A percentile compares a stretch with the other conserved stretches of the same genome.
phyloP scores from a whole-genome alignment of 257 asterid genomes.

The Solanum pimpinellifolium region DNA sequence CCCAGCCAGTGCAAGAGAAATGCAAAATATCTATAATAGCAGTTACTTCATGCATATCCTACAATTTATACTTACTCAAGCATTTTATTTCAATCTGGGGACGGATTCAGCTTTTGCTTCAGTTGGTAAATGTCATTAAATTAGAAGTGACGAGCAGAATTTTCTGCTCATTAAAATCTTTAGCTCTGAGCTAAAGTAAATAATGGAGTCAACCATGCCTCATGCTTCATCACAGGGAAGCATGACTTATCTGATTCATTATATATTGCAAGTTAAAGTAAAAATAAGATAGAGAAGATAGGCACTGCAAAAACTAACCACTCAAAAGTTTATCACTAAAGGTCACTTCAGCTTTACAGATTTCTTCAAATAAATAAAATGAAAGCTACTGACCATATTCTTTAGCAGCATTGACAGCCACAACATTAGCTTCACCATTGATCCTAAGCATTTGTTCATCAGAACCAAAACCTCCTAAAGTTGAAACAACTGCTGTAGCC shows the following conservation, averaged over 20 bases:
- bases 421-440: constrained; percentile 94
- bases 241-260: not conserved
- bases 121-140: not conserved
- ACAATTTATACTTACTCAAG: not conserved
- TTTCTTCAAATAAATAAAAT: not conserved
- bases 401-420: constrained; percentile 89
- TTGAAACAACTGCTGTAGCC: constrained; percentile 88
- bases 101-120: not conserved
- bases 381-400: constrained; percentile 50
- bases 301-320: not conserved
- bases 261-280: not conserved
- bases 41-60: not conserved
- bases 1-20: not conserved
- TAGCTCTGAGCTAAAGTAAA: not conserved
- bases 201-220: not conserved
- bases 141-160: not conserved
- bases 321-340: not conserved
- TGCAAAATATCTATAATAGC: not conserved
- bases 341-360: not conserved
- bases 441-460: constrained; percentile 94
- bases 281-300: not conserved
- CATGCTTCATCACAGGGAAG: not conserved
- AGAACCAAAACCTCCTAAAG: constrained; percentile 94
- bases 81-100: not conserved
- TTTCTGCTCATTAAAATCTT: not conserved